Percentiles rank a stretch among this genome's conserved stretches.
Conservation (phyloP, 106 monocot species). For the Dioscorea zingiberensis region DNA sequence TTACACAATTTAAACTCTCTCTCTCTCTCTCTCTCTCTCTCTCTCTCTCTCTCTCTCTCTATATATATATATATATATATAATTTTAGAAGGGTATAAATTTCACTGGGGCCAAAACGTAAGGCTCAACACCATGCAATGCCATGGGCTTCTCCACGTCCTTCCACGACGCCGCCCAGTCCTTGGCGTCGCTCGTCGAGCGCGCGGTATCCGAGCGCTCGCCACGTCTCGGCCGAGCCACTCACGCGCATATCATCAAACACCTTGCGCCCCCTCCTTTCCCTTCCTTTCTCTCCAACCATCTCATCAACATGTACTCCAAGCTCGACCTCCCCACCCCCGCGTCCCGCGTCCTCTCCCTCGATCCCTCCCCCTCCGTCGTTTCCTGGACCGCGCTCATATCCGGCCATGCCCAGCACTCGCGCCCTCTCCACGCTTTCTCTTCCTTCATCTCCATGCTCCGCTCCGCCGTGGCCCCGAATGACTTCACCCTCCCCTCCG, state of each 20-base stretch:
- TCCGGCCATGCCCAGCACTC: slow-evolving; percentile 58
- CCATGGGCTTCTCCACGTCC: slow-evolving; percentile 6
- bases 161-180: slow-evolving; percentile 27
- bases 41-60: too few species aligned
- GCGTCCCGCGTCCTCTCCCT: slow-evolving; percentile 30
- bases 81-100: too few species aligned
- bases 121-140: not conserved
- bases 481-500: slow-evolving; percentile 89
- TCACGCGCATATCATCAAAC: slow-evolving; percentile 42
- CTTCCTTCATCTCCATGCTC: slow-evolving; percentile 52
- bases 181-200: slow-evolving; percentile 47
- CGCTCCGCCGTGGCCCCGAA: slow-evolving; percentile 49
- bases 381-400: slow-evolving; percentile 76
- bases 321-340: slow-evolving; percentile 57
- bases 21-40: too few species aligned
- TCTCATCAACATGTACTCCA: slow-evolving; percentile 94
- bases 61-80: too few species aligned
- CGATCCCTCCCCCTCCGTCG: slow-evolving; percentile 61
- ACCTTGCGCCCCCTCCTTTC: slow-evolving; percentile 30
- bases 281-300: slow-evolving; percentile 80
- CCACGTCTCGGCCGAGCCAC: slow-evolving; percentile 47
- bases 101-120: too few species aligned
- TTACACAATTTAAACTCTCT: too few species aligned
- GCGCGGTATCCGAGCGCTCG: slow-evolving; percentile 47
- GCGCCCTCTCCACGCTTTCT: slow-evolving; percentile 43